phyloP scores from a whole-genome alignment of 2,329 filamentous ascomycete genomes.

The Beauveria pseudobassiana region DNA sequence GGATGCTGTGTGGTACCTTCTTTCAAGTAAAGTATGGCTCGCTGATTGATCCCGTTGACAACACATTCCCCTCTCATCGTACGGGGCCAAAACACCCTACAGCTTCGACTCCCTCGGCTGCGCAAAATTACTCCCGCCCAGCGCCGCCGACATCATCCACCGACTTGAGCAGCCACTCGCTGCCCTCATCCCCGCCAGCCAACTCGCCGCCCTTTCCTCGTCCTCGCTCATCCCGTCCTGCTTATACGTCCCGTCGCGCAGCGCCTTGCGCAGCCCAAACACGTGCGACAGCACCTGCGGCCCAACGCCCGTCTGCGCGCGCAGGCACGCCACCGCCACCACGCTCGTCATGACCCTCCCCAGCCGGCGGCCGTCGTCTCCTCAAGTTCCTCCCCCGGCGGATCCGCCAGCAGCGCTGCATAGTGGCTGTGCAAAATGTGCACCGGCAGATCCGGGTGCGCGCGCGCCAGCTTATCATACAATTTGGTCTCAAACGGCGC shows the following conservation, averaged over 20 bases:
- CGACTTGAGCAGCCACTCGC: conserved; percentile 38
- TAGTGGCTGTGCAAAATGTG: conserved; percentile 73
- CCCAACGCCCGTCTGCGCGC: conserved; percentile 73
- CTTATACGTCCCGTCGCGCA: conserved; percentile 55
- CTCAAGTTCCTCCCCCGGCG: conserved; percentile 33
- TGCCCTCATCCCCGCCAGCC: conserved; percentile 39
- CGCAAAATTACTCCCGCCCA: conserved; percentile 37
- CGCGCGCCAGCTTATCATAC: conserved; percentile 59
- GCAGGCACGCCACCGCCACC: conserved; percentile 65
- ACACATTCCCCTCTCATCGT: too few relatives aligned
- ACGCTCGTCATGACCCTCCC: conserved; percentile 67
- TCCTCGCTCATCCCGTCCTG: conserved; percentile 25
- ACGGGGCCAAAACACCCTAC: conserved; percentile 6
- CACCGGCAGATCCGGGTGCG: conserved; percentile 75
- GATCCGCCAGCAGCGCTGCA: conserved; percentile 64
- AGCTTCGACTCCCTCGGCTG: conserved; percentile 19
- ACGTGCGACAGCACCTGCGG: conserved; percentile 77
- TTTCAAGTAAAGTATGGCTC: too few relatives aligned
- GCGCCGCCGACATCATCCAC: conserved; percentile 38
- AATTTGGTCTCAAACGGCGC: conserved; percentile 66
- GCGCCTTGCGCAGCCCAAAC: conserved; percentile 70
- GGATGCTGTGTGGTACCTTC: too few relatives aligned
- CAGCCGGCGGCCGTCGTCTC: conserved; percentile 32
- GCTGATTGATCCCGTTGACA: too few relatives aligned
- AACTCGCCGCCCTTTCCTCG: conserved; percentile 25